Evolutionary conservation across 2,329 filamentous ascomycete species (phyloP), one percentile per base, ranked within the genome.

Genomic region (Podosphaera xanthii): DNA sequence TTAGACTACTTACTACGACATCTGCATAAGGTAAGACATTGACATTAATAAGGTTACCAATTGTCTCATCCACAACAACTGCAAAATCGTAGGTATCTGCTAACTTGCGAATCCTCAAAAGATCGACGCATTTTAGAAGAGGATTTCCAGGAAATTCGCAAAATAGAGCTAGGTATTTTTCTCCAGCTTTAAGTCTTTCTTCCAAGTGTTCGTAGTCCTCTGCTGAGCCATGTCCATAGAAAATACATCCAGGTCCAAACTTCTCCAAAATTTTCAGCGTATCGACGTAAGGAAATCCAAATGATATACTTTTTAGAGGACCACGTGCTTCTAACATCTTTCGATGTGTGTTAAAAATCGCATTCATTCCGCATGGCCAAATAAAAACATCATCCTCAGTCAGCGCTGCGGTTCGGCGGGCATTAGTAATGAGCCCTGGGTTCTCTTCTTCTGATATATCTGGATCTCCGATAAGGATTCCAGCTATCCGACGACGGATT

Each of bases 281-380:
- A 71, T 98, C 92, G 58, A 96, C 87, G 66, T 98, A 98, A 0
- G 92, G 89, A 65, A 98, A 98, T n/a, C 92, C 92, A 67, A 88
- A 96, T 67, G 85, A 90, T 68, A 98, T 82, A 70, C 88, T 94
- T 71, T 87, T 86, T 61, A 79, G 68, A 6, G 76, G 73, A 2
- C 82, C 81, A 44, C 83, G 79, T 0, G 80, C 76, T 58, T 75
- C 73, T 62, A 91, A 73, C 57, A 96, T 74, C 50, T 80, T 80
- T 56, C 84, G 82, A 69, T 98, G 92, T 0, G 86, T 78, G 65
- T 87, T 88, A 73, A 88, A 98, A 52, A 98, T 96, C 58, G 91
- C 82, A 67, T 88, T 96, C 90, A 98, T 98, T 44, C 92, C 92
- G 48, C 80, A 84, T 0, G 91, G 87, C 64, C 86, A 91, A 0